phyloP scores from a whole-genome alignment of 768 basidiomycete genomes.

The Termitomyces sp. region DNA sequence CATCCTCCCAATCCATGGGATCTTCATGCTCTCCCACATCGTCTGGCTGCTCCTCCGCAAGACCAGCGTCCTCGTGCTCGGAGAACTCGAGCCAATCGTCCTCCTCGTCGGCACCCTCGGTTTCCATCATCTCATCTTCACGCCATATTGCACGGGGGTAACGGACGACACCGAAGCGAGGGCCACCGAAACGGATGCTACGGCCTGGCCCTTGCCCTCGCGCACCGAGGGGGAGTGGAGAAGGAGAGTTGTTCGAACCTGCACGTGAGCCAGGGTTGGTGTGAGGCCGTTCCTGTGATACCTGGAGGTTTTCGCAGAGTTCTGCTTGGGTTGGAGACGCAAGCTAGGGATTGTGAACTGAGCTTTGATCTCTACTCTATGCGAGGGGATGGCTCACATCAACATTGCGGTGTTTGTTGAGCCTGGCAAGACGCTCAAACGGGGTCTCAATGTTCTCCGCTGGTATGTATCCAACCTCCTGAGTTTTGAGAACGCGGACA shows the following conservation, averaged over 20 bases:
- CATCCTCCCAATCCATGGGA: conserved; percentile 85
- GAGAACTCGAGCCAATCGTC: conserved; percentile 39
- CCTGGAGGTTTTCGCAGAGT: conserved; percentile 45
- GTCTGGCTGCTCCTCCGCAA: conserved; percentile 49
- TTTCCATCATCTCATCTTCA: conserved; percentile 58
- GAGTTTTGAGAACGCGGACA: conserved; percentile 95
- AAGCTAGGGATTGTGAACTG: conserved; percentile 37
- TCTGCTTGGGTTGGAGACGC: conserved; percentile 73
- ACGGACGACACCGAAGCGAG: conserved; percentile 54
- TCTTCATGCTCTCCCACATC: conserved; percentile 62
- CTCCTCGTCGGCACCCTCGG: conserved; percentile 67
- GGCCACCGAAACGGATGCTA: conserved; percentile 68
- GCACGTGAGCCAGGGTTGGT: conserved; percentile 43
- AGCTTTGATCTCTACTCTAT: neutral
- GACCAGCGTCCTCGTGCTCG: conserved; percentile 61
- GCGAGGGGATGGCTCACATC: conserved; percentile 50
- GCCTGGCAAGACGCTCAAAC: conserved; percentile 87
- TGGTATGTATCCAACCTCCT: conserved; percentile 98
- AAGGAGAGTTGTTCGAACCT: conserved; percentile 44
- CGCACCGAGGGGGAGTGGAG: conserved; percentile 38
- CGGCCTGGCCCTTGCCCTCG: conserved; percentile 29
- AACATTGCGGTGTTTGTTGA: conserved; percentile 97
- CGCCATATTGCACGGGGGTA: conserved; percentile 85
- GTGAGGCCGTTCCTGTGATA: conserved; percentile 26
- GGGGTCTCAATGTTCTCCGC: conserved; percentile 99